phyloP scores from a whole-genome alignment of 169 alveolate species.

The Plasmodium coatneyi region DNA sequence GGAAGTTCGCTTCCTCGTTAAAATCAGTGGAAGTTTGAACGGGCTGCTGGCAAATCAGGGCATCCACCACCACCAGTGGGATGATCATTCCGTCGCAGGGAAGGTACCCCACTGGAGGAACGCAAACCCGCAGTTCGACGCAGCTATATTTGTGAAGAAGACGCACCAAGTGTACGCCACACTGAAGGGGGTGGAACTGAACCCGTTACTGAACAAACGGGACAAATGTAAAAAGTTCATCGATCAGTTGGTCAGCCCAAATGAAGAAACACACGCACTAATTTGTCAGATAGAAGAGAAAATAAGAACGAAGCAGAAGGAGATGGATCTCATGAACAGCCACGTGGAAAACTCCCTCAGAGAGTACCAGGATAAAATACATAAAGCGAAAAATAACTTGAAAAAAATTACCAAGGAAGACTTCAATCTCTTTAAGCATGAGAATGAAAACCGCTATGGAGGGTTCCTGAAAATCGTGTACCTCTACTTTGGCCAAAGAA shows the following conservation, averaged over 20 bases:
- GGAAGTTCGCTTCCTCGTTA: neutral
- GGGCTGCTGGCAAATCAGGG: neutral
- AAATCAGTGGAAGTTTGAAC: neutral
- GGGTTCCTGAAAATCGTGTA: conserved; percentile 60
- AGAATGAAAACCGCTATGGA: conserved; percentile 5
- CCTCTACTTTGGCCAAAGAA: conserved; percentile 14
- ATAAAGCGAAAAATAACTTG: conserved; percentile 6
- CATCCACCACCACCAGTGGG: neutral
- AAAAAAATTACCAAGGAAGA: conserved; percentile 34
- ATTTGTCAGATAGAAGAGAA: neutral
- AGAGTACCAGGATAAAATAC: neutral
- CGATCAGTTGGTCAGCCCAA: neutral
- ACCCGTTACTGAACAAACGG: neutral
- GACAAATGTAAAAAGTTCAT: neutral
- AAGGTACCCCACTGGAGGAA: neutral
- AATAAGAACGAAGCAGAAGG: neutral
- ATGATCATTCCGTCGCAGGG: neutral
- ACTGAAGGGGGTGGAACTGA: neutral
- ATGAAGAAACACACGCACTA: neutral
- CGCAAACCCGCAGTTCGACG: neutral
- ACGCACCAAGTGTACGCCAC: neutral
- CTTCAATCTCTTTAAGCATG: conserved; percentile 11
- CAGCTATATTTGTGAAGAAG: neutral
- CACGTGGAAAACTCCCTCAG: neutral
- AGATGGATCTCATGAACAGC: neutral